Evolutionary conservation across 202 grass and related monocot genomes (phyloP).

Genomic region (Brachypodium distachyon): DNA sequence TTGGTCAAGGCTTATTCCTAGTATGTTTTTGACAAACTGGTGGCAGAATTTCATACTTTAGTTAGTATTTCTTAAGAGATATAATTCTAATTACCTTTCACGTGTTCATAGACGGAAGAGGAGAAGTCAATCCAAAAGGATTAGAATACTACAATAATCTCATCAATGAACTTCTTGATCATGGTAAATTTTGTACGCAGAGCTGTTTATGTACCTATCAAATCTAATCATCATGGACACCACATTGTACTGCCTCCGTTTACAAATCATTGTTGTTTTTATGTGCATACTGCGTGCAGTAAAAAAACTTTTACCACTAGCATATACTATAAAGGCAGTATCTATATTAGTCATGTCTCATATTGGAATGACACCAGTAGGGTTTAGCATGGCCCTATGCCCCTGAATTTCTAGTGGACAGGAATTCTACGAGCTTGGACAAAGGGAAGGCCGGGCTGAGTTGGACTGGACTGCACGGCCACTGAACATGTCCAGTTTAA

Average conservation of each 20-base stretch:
- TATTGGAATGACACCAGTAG: neutral
- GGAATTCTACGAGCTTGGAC: neutral
- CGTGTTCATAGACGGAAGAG: slow-evolving; percentile 23
- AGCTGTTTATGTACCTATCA: neutral
- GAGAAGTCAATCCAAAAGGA: slow-evolving; percentile 32
- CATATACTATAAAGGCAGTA: too few species aligned
- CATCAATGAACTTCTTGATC: neutral
- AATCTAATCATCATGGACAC: neutral
- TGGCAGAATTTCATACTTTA: neutral
- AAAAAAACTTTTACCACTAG: neutral
- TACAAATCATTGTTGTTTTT: too few species aligned
- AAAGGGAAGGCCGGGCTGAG: neutral
- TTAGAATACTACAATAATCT: slow-evolving; percentile 59
- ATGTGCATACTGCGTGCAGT: neutral
- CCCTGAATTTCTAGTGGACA: neutral
- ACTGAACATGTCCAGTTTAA: neutral
- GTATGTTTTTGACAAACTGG: slow-evolving; percentile 14
- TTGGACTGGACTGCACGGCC: neutral
- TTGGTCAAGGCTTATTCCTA: slow-evolving; percentile 43
- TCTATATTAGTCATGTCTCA: too few species aligned
- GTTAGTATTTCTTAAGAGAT: neutral
- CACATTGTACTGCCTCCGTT: neutral
- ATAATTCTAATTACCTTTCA: neutral
- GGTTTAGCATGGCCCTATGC: neutral
- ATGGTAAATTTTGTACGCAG: neutral